Percentiles rank a stretch among this genome's conserved stretches.
phyloP scores from a whole-genome alignment of 495 filamentous ascomycete genomes.

The Hyaloscypha hepaticicola region DNA sequence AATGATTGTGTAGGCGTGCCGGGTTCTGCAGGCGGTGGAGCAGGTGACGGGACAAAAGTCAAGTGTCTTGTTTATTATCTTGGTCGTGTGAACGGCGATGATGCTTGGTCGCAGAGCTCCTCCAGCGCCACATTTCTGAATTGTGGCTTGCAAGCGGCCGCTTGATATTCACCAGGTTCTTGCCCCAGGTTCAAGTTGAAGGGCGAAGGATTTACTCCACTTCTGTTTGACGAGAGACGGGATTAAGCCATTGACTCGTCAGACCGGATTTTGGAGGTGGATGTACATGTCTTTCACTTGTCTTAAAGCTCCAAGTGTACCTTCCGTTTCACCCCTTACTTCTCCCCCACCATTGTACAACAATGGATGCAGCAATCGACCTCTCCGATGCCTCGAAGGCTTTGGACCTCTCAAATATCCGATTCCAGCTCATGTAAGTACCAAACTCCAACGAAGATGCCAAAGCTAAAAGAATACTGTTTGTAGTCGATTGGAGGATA shows the following conservation, averaged over 20 bases:
- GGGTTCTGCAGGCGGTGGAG: slow-evolving; percentile 1
- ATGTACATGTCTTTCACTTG: not conserved
- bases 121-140: slow-evolving; percentile 18
- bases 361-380: slow-evolving; percentile 90
- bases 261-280: not conserved
- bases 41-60: slow-evolving; percentile 2
- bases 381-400: slow-evolving; percentile 79
- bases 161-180: not conserved
- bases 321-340: slow-evolving; percentile 10
- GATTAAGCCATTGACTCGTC: not conserved
- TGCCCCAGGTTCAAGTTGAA: not conserved
- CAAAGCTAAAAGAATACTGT: slow-evolving; percentile 11
- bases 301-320: not conserved
- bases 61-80: slow-evolving; percentile 25
- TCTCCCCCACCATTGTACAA: not conserved
- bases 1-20: not conserved
- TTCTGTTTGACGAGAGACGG: not conserved
- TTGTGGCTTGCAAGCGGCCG: slow-evolving; percentile 9
- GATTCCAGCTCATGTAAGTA: slow-evolving; percentile 89
- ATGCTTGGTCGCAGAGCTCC: slow-evolving; percentile 10
- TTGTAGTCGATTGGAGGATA: slow-evolving; percentile 87
- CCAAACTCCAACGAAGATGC: slow-evolving; percentile 8
- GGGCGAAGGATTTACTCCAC: not conserved
- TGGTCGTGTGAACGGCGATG: slow-evolving; percentile 30
- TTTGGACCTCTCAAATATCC: slow-evolving; percentile 87